Conservation (phyloP, 768 basidiomycete genomes). For the Amanita phalloides region DNA sequence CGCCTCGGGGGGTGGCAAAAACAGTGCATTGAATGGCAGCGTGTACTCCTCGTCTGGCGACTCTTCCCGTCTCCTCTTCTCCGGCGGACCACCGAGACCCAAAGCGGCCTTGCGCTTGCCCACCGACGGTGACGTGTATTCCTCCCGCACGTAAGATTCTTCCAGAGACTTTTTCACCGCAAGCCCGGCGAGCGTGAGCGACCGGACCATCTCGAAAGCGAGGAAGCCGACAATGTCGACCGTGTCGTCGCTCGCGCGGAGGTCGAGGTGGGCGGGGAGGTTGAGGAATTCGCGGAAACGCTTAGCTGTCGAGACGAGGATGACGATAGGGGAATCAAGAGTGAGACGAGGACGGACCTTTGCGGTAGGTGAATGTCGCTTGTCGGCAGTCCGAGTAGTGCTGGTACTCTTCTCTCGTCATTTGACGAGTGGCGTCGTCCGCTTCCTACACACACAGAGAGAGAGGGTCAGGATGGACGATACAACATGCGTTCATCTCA, state of each 20-base stretch:
- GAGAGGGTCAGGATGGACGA: not conserved
- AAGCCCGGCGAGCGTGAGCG: conserved; percentile 81
- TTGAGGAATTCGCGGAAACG: conserved; percentile 94
- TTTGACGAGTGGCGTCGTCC: conserved; percentile 88
- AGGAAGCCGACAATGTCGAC: conserved; percentile 96
- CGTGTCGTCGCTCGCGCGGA: conserved; percentile 89
- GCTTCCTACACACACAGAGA: conserved; percentile 50
- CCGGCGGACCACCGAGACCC: conserved; percentile 33
- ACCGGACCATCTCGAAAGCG: conserved; percentile 94
- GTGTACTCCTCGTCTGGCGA: conserved; percentile 60
- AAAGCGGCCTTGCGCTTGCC: conserved; percentile 57
- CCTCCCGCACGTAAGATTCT: conserved; percentile 57
- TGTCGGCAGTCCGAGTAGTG: conserved; percentile 96
- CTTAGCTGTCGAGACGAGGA: conserved; percentile 46
- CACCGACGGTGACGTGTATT: conserved; percentile 51
- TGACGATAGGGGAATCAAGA: not conserved
- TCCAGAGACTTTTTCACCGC: conserved; percentile 74
- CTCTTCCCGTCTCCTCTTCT: conserved; percentile 45
- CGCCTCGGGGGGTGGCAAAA: conserved; percentile 75
- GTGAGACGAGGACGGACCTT: conserved; percentile 44
- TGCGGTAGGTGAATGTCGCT: conserved; percentile 93
- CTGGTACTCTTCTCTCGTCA: conserved; percentile 95
- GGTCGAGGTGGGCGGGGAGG: conserved; percentile 75
- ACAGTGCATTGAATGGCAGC: conserved; percentile 61
- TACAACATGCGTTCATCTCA: conserved; percentile 13